Percentiles rank a stretch among this genome's conserved stretches.
Conservation (phyloP, 805 yeast genomes). For the Schizosaccharomyces cryophilus region DNA sequence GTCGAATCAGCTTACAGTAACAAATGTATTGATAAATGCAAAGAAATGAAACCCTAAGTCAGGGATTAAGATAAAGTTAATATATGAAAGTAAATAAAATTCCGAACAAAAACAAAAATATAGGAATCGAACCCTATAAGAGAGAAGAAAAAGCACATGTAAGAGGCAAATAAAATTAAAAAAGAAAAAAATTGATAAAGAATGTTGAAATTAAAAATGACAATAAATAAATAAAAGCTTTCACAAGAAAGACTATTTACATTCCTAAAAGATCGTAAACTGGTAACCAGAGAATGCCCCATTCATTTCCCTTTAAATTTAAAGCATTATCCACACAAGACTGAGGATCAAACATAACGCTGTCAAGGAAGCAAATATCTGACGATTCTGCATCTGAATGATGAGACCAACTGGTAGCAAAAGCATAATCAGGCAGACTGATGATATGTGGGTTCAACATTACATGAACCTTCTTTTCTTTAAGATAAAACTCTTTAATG, state of each 20-base stretch:
- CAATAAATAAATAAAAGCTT: no score
- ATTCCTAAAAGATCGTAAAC: not conserved
- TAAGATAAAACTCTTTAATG: not conserved
- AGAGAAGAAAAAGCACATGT: no score
- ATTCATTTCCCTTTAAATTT: not conserved
- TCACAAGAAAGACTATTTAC: not conserved
- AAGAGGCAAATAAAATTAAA: no score
- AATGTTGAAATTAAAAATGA: no score
- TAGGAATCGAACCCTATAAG: no score
- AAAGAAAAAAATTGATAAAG: no score
- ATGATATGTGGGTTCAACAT: not conserved
- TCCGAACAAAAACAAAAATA: no score
- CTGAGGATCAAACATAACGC: not conserved
- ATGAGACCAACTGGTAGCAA: not conserved
- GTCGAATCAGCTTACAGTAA: no score
- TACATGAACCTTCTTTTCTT: not conserved
- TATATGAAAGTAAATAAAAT: no score
- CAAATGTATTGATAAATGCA: no score
- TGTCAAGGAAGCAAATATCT: not conserved
- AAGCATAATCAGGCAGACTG: not conserved
- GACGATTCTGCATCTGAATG: not conserved
- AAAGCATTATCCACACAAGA: not conserved
- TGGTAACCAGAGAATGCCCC: not conserved
- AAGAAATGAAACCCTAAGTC: no score
- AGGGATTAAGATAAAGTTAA: no score